Evolutionary conservation across 305 asterid genomes (phyloP).

Genomic region (Fraxinus sp.): DNA sequence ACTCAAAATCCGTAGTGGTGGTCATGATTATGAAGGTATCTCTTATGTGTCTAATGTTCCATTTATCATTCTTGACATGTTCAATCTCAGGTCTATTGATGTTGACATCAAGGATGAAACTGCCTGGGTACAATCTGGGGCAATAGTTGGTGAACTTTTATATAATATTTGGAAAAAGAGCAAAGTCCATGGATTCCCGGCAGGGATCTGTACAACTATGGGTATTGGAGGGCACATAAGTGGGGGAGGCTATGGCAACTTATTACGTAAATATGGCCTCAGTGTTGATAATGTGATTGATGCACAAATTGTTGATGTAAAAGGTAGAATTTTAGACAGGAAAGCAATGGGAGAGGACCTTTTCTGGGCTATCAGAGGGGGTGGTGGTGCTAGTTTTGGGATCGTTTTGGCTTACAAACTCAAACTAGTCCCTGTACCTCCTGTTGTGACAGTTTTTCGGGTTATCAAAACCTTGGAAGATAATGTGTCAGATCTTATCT

Average conservation of each 20-base stretch:
- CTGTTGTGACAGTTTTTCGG: slow-evolving; percentile 27
- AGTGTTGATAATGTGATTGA: slow-evolving; percentile 34
- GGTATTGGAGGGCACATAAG: slow-evolving; percentile 47
- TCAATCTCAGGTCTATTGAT: slow-evolving; percentile 26
- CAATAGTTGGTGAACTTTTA: slow-evolving; percentile 39
- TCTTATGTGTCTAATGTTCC: slow-evolving; percentile 24
- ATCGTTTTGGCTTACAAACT: slow-evolving; percentile 33
- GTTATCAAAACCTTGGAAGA: slow-evolving; percentile 18
- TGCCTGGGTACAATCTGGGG: slow-evolving; percentile 43
- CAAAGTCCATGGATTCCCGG: slow-evolving; percentile 35
- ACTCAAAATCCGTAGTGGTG: slow-evolving; percentile 41
- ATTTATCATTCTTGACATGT: slow-evolving; percentile 27
- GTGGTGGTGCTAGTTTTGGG: slow-evolving; percentile 48
- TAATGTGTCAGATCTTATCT: slow-evolving; percentile 24
- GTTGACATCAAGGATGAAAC: slow-evolving; percentile 15
- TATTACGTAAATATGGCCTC: slow-evolving; percentile 38
- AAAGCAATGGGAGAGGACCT: slow-evolving; percentile 34
- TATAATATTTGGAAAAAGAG: slow-evolving; percentile 38
- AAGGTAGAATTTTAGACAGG: slow-evolving; percentile 33
- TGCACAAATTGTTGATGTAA: slow-evolving; percentile 32
- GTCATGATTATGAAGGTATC: slow-evolving; percentile 46
- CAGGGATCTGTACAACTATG: slow-evolving; percentile 36
- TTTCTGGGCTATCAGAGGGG: slow-evolving; percentile 49
- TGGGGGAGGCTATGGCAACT: slow-evolving; percentile 44
- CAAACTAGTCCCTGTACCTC: slow-evolving; percentile 32